These are phyloP conservation scores for Paecilomyces variotii DNA, from an alignment of 2,329 filamentous ascomycete species.

Conservation along the genomic window DNA sequence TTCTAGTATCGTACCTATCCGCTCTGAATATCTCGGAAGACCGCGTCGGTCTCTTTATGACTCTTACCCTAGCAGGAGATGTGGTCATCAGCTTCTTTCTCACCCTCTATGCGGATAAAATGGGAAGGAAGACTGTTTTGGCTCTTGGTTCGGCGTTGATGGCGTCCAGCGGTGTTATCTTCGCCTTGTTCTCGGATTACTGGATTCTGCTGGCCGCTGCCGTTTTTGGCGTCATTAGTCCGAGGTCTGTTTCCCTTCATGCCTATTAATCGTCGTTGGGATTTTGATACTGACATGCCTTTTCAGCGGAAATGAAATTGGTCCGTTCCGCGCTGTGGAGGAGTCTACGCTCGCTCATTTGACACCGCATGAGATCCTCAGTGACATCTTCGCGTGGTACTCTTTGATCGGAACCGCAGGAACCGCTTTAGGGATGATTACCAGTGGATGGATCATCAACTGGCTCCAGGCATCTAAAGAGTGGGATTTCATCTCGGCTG, in stretches of 20 bases:
- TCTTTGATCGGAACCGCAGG: slow-evolving; percentile 48
- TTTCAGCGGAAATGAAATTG: slow-evolving; percentile 53
- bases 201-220: slow-evolving; percentile 53
- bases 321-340: slow-evolving; percentile 59
- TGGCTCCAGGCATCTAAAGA: slow-evolving; percentile 35
- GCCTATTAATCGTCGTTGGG: slow-evolving; percentile 5
- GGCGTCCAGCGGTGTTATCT: slow-evolving; percentile 48
- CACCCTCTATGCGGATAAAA: slow-evolving; percentile 51
- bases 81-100: slow-evolving; percentile 51
- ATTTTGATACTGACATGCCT: neutral
- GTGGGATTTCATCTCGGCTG: slow-evolving; percentile 43
- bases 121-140: slow-evolving; percentile 50
- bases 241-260: slow-evolving; percentile 31
- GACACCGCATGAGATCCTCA: slow-evolving; percentile 45
- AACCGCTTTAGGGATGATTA: slow-evolving; percentile 51
- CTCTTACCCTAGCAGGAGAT: slow-evolving; percentile 54
- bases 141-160: slow-evolving; percentile 49
- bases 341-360: slow-evolving; percentile 57
- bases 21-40: slow-evolving; percentile 49
- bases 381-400: slow-evolving; percentile 62
- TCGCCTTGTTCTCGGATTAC: slow-evolving; percentile 49
- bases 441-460: slow-evolving; percentile 53
- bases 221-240: slow-evolving; percentile 54
- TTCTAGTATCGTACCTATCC: slow-evolving; percentile 55
- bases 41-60: slow-evolving; percentile 58